These are phyloP conservation scores for Diaporthe sp. DNA, from an alignment of 2,329 filamentous ascomycete genomes.

Conservation along the genomic window DNA sequence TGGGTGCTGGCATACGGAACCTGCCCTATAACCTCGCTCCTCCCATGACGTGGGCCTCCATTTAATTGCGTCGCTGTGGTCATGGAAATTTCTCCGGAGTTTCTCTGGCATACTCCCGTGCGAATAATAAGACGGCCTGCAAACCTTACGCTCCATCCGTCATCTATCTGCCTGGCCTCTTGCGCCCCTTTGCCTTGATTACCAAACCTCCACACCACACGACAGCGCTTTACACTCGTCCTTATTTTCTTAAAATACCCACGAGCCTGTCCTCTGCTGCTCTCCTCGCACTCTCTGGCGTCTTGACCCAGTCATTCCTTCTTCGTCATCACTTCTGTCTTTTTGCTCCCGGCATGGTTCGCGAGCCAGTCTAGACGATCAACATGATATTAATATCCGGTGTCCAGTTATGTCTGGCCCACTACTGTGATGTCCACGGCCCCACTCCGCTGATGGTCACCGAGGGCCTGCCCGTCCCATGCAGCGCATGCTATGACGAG, in stretches of 20 bases:
- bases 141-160: slow-evolving; percentile 19
- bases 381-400: slow-evolving; percentile 54
- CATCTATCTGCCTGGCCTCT: slow-evolving; percentile 28
- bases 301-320: slow-evolving; percentile 7
- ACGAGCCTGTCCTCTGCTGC: background rate
- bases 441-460: slow-evolving; percentile 79
- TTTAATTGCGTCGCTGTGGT: background rate
- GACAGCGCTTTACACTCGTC: background rate
- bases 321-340: background rate
- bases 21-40: slow-evolving; percentile 23
- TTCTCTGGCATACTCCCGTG: slow-evolving; percentile 24
- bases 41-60: background rate
- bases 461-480: slow-evolving; percentile 73
- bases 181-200: slow-evolving; percentile 17
- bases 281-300: background rate
- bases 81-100: slow-evolving; percentile 27
- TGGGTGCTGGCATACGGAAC: slow-evolving; percentile 33
- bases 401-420: slow-evolving; percentile 75
- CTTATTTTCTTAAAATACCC: slow-evolving; percentile 13
- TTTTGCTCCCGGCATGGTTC: slow-evolving; percentile 18
- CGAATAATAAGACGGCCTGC: slow-evolving; percentile 26
- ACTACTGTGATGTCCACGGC: slow-evolving; percentile 79
- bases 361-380: slow-evolving; percentile 19
- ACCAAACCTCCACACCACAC: slow-evolving; percentile 8
- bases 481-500: slow-evolving; percentile 68